phyloP scores from a whole-genome alignment of 2,329 filamentous ascomycete species.

The Aspergillus ochraceoroseus region DNA sequence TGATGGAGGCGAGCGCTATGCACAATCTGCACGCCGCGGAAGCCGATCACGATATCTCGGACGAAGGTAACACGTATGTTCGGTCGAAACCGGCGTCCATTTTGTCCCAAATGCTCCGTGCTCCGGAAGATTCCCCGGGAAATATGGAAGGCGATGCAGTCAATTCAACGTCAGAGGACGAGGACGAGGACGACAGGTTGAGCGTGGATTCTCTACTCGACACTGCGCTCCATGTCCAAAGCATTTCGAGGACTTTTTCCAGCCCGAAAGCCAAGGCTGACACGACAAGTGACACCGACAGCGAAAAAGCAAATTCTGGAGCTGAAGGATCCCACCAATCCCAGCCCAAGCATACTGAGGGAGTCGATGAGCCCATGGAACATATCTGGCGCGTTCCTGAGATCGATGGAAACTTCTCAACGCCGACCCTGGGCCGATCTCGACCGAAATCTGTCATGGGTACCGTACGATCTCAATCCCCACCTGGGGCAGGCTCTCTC shows the following conservation, averaged over 20 bases:
- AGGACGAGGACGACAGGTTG: slow-evolving; percentile 21
- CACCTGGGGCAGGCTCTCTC: slow-evolving; percentile 34
- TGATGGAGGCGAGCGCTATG: slow-evolving; percentile 1
- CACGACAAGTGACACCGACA: slow-evolving; percentile 6
- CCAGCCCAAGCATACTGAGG: slow-evolving; percentile 5
- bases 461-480: slow-evolving; percentile 28
- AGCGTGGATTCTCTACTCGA: slow-evolving; percentile 26
- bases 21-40: slow-evolving; percentile 6
- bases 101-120: slow-evolving; percentile 10
- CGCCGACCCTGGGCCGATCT: slow-evolving; percentile 23
- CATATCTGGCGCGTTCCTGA: slow-evolving; percentile 32
- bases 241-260: slow-evolving; percentile 3
- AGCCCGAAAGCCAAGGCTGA: slow-evolving; percentile 9
- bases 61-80: slow-evolving; percentile 8
- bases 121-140: slow-evolving; percentile 1
- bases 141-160: slow-evolving; percentile 8
- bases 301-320: slow-evolving; percentile 21
- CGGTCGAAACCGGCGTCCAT: slow-evolving; percentile 9
- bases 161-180: slow-evolving; percentile 15
- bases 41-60: slow-evolving; percentile 5
- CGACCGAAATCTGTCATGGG: slow-evolving; percentile 13
- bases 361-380: slow-evolving; percentile 20
- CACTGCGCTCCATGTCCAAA: slow-evolving; percentile 17
- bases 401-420: slow-evolving; percentile 25
- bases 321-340: slow-evolving; percentile 18